Evolutionary conservation across 306 rosid genomes (phyloP), one percentile per base, ranked within the genome.

Genomic region (Corylus heterophylla): DNA sequence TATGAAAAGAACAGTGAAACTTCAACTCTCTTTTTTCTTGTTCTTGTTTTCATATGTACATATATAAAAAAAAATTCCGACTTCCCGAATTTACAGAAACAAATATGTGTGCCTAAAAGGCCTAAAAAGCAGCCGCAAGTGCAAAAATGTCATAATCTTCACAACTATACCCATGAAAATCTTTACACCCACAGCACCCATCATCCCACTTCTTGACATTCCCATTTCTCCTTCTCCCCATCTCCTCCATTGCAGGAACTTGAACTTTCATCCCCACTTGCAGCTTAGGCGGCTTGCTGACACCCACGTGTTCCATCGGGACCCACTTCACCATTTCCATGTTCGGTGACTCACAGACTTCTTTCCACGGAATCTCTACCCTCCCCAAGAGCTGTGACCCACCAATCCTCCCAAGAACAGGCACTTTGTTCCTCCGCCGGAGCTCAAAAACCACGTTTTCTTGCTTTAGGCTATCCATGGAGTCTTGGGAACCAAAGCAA

Each of bases 261-360:
- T 7, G 47, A 51, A 88, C 75, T 66, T 54, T 88, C 27, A 92
- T 85, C 77, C 77, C 89, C 49, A 92, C 89, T 77, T 86, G 85
- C 39, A 95, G 77, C 79, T 89, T 71, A 4, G 88, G 80, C 48
- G 54, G 80, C 27, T 69, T 82, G 45, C 45, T 42, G 9, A 54
- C 69, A 7, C 62, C 82, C 4, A 3, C 77, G 13, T n/a, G 77
- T 52, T 64, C 79, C 58, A 68, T 74, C 22, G 84, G 74, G 63
- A 92, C 69, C 98, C 98, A 95, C 80, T 79, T 81, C 52, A 90
- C 92, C 6, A 90, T 70, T 35, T 49, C 92, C 92, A 82, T 88
- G 69, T 86, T 80, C 69, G 90, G 90, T 12, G 96, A 89, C 74
- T 88, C 92, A 11, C 88, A 69, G 73, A 93, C 73, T 27, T 69